Evolutionary conservation across 257 asterid genomes (phyloP).

Genomic region (Salvia hispanica): DNA sequence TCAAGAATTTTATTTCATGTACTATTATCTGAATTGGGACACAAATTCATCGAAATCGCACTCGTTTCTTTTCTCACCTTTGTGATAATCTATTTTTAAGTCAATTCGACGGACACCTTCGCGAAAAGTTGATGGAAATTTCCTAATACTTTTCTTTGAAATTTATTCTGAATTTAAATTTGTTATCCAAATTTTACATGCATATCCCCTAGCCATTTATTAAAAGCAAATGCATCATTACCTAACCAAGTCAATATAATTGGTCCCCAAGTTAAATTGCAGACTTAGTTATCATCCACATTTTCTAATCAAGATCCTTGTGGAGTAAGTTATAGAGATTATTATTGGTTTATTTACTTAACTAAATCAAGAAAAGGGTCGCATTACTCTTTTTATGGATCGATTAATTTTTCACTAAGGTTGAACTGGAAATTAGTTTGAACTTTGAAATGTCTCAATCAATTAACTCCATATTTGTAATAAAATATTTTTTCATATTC

Average conservation of each 20-base stretch:
- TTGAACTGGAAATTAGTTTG: constrained; percentile 19
- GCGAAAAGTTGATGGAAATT: constrained; percentile 17
- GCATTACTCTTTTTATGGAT: constrained; percentile 8
- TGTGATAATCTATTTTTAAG: constrained; percentile 6
- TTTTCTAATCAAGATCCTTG: constrained; percentile 23
- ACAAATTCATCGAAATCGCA: not conserved
- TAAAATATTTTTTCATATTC: not conserved
- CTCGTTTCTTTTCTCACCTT: not conserved
- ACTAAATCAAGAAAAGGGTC: constrained; percentile 15
- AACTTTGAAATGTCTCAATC: constrained; percentile 2
- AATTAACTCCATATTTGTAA: not conserved
- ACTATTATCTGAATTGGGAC: not conserved
- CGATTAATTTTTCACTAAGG: constrained; percentile 16
- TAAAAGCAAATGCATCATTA: constrained; percentile 37
- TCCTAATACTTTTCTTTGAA: not conserved
- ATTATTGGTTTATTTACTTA: not conserved
- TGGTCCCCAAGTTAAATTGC: constrained; percentile 27
- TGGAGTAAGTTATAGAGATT: constrained; percentile 27
- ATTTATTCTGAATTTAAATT: not conserved
- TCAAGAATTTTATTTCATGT: not conserved
- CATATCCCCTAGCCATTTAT: constrained; percentile 14
- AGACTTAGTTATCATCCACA: not conserved
- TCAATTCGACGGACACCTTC: constrained; percentile 31
- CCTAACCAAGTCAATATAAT: constrained; percentile 32
- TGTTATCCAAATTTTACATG: constrained; percentile 14